Percentiles rank a stretch among this genome's conserved stretches.
Evolutionary conservation across 352 stramenopile species (phyloP).

Genomic region (Blastocystis sp.): DNA sequence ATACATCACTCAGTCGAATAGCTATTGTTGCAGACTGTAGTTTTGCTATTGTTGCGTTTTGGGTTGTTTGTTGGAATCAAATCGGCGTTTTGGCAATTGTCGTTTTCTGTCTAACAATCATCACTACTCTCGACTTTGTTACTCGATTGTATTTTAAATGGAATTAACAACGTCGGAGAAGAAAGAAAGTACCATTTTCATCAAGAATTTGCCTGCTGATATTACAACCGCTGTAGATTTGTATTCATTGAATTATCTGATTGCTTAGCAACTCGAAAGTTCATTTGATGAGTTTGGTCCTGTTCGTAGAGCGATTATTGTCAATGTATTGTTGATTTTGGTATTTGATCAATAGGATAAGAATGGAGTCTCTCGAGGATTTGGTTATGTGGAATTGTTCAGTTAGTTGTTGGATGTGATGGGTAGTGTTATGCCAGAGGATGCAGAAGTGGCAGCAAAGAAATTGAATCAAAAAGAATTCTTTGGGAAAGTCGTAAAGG

Average conservation of each 20-base stretch:
- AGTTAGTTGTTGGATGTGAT: not conserved
- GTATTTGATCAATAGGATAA: constrained; percentile 16
- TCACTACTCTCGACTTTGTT: not conserved
- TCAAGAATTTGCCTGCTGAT: constrained; percentile 32
- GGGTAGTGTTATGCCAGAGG: constrained; percentile 21
- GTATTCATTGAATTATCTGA: not conserved
- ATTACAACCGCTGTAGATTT: constrained; percentile 5
- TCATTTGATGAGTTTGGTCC: constrained; percentile 28
- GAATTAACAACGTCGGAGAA: not conserved
- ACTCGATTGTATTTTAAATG: not conserved
- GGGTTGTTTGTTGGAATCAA: constrained; percentile 4
- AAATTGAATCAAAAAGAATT: constrained; percentile 56
- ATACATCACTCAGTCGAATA: constrained; percentile 94
- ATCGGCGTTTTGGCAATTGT: not conserved
- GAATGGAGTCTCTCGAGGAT: constrained; percentile 34
- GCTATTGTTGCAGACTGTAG: constrained; percentile 91
- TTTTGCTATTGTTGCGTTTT: not conserved
- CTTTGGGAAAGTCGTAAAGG: constrained; percentile 48
- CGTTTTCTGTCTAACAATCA: not conserved
- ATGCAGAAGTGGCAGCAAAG: constrained; percentile 52
- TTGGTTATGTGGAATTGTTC: constrained; percentile 62
- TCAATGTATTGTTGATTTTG: constrained; percentile 46
- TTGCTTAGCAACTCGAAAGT: constrained; percentile 33
- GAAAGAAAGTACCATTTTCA: constrained; percentile 42
- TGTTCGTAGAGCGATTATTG: constrained; percentile 52